Evolutionary conservation across 1,139 yeast genomes (phyloP).

Genomic region (Yamadazyma aaseri): DNA sequence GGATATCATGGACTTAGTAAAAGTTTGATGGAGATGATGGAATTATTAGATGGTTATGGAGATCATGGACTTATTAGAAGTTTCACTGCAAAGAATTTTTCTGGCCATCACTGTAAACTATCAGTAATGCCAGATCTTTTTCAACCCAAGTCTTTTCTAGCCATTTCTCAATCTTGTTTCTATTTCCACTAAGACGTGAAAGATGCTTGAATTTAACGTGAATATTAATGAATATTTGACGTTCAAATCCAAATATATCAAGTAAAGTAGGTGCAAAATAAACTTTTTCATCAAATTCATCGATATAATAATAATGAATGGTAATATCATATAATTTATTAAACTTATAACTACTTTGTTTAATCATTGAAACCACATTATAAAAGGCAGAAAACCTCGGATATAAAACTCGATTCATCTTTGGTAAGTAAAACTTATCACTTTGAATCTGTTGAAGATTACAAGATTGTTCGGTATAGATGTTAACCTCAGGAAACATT

Average conservation of each 20-base stretch:
- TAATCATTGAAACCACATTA: constrained; percentile 48
- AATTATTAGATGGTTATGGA: no score
- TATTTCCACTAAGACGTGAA: constrained; percentile 8
- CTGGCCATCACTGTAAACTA: no score
- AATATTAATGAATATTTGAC: constrained; percentile 11
- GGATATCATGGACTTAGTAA: no score
- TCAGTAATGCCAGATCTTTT: constrained; percentile 43
- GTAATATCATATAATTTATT: constrained; percentile 53
- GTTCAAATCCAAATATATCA: constrained; percentile 49
- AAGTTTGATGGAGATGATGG: no score
- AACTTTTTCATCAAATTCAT: constrained; percentile 11
- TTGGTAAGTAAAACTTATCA: constrained; percentile 52
- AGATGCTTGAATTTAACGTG: constrained; percentile 13
- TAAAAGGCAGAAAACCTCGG: constrained; percentile 60
- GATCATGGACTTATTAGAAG: no score
- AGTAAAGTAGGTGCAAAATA: constrained; percentile 50
- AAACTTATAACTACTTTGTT: constrained; percentile 31
- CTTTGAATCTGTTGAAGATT: constrained; percentile 50
- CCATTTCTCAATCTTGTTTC: constrained; percentile 54
- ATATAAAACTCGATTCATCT: constrained; percentile 53
- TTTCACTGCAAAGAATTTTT: no score
- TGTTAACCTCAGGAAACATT: constrained; percentile 73
- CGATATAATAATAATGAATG: constrained; percentile 36
- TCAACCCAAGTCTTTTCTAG: constrained; percentile 69
- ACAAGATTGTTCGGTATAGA: constrained; percentile 48